Conservation (phyloP, 2,329 filamentous ascomycete genomes). For the Cladophialophora immunda region DNA sequence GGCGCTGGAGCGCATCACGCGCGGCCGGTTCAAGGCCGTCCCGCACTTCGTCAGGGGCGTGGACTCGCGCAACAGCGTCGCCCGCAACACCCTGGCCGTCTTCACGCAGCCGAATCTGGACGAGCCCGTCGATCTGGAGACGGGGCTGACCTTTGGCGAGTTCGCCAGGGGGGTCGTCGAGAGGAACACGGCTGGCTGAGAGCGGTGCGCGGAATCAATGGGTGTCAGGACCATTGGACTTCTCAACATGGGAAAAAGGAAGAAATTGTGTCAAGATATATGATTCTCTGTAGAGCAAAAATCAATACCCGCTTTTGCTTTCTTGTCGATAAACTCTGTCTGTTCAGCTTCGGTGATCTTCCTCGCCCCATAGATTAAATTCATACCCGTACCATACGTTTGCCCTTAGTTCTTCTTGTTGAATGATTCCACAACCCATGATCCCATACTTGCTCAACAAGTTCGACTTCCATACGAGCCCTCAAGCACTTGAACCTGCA, state of each 20-base stretch:
- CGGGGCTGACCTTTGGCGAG: conserved; percentile 76
- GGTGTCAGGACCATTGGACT: neutral
- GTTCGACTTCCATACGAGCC: neutral
- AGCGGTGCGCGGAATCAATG: neutral
- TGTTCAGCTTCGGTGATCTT: neutral
- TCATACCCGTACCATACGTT: conserved; percentile 1
- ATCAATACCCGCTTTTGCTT: neutral
- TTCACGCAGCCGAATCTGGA: conserved; percentile 97
- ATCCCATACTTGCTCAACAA: conserved; percentile 5
- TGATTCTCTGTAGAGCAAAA: conserved; percentile 1
- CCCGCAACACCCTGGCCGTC: conserved; percentile 89
- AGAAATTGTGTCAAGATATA: neutral
- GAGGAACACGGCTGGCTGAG: conserved; percentile 66
- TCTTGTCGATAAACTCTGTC: neutral
- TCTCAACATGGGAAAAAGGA: neutral
- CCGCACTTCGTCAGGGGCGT: conserved; percentile 93
- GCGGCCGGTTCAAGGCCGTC: conserved; percentile 90
- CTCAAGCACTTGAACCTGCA: neutral
- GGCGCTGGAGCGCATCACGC: conserved; percentile 87
- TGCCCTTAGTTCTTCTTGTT: neutral
- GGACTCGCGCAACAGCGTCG: conserved; percentile 61
- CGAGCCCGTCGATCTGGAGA: conserved; percentile 71
- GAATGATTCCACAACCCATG: neutral
- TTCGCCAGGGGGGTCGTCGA: conserved; percentile 84
- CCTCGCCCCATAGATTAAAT: neutral